phyloP scores from a whole-genome alignment of 768 basidiomycete genomes.

The Phylloporus sp. region DNA sequence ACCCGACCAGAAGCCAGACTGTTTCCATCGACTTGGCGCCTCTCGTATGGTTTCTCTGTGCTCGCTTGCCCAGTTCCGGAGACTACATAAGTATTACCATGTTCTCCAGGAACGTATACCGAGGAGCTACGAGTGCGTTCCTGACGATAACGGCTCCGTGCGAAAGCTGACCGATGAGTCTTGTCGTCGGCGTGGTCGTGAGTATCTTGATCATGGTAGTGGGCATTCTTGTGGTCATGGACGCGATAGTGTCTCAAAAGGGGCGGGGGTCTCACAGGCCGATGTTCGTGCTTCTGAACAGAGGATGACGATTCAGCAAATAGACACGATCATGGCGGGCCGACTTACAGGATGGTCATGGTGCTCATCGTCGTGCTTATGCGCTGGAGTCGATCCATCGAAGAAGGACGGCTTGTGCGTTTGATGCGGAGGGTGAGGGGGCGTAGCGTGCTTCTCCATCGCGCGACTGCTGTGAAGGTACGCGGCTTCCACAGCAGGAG shows the following conservation, averaged over 20 bases:
- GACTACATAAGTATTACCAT: constrained; percentile 27
- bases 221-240: not conserved
- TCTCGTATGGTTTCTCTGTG: not conserved
- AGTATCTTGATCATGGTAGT: not conserved
- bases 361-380: not conserved
- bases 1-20: constrained; percentile 39
- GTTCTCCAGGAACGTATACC: constrained; percentile 21
- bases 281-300: not conserved
- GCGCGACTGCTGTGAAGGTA: constrained; percentile 29
- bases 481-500: constrained; percentile 37
- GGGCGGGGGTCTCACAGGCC: constrained; percentile 11
- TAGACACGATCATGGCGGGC: not conserved
- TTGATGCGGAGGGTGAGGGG: not conserved
- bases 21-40: constrained; percentile 12
- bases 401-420: not conserved
- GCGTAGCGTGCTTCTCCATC: constrained; percentile 2
- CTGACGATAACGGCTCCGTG: constrained; percentile 18
- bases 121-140: constrained; percentile 19
- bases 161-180: constrained; percentile 14
- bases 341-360: constrained; percentile 7
- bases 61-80: constrained; percentile 4
- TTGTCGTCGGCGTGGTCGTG: constrained; percentile 6
- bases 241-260: constrained; percentile 11
- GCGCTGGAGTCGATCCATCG: not conserved
- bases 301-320: not conserved